Evolutionary conservation across 805 yeast genomes (phyloP), one percentile per base, ranked within the genome.

Genomic region (Hanseniaspora occidentalis): DNA sequence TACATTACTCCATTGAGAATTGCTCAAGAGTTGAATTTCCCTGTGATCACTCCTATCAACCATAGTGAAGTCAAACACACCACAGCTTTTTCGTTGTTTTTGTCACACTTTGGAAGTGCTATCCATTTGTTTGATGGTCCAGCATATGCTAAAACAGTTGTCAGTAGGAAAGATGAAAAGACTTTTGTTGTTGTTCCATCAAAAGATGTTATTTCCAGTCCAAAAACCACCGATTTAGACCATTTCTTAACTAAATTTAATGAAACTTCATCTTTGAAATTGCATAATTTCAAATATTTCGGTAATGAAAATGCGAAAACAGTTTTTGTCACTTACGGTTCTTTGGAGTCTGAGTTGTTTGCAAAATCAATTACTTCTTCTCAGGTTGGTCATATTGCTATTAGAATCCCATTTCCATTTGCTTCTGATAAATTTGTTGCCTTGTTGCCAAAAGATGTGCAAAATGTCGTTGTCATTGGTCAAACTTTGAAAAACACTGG

Each of bases 81-180:
- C 40, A 57, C 94, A 18, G 60, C 81, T 31, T 66, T 84, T 49
- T 70, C 85, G 37, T 65, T 77, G 34, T 79, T 71, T 39, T 62
- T 79, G 47, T 78, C 88, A 17, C 66, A 72, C 24, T 50, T 65
- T 35, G 61, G 62, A 21, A 56, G 94, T 3, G 69, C 79, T 11
- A 56, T 85, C 42, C 78, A 83, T 58, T 66, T 84, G 46, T 84
- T 79, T 56, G 96, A 88, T 58, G 96, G 96, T 25, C 67, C 82
- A 11, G 70, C 76, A n/a, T 33, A 33, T 19, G 21, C 36, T 18
- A 33, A 33, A 33, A 33, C 36, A 10, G 20, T 33, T 9, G 22
- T 18, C n/a, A 33, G 23, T 14, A 18, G 23, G n/a, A 33, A 33
- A 19, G 36, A 33, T 6, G 36, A 33, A 19, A n/a, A 7, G 8